Conservation (phyloP, 176 grass and related monocot genomes). For the Poa pratensis region DNA sequence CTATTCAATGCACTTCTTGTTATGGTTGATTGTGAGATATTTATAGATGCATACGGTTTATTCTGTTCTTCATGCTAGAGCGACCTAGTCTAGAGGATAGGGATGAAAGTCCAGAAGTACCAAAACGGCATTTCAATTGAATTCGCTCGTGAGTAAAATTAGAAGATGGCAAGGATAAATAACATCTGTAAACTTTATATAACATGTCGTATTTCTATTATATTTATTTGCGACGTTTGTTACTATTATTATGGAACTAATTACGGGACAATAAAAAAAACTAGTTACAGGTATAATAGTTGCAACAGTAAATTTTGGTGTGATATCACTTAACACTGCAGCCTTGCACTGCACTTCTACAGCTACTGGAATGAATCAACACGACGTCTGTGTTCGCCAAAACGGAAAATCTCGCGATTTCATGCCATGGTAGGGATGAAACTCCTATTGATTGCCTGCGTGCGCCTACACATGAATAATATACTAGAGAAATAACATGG, state of each 20-base stretch:
- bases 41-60: no score
- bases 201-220: not conserved
- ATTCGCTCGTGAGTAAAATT: not conserved
- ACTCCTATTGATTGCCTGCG: not conserved
- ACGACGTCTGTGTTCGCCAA: not conserved
- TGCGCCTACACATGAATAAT: not conserved
- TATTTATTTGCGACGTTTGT: not conserved
- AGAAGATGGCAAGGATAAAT: not conserved
- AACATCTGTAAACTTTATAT: not conserved
- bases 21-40: no score
- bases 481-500: conserved; percentile 7
- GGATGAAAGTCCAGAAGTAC: no score
- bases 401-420: not conserved
- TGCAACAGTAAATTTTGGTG: not conserved
- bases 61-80: no score
- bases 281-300: not conserved
- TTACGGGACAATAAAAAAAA: not conserved
- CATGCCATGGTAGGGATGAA: not conserved
- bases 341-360: not conserved
- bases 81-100: no score
- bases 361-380: not conserved
- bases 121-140: not conserved
- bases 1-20: no score
- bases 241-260: not conserved
- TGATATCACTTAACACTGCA: not conserved